phyloP scores from a whole-genome alignment of 805 yeast genomes.

The Saccharomycopsis sp. region DNA sequence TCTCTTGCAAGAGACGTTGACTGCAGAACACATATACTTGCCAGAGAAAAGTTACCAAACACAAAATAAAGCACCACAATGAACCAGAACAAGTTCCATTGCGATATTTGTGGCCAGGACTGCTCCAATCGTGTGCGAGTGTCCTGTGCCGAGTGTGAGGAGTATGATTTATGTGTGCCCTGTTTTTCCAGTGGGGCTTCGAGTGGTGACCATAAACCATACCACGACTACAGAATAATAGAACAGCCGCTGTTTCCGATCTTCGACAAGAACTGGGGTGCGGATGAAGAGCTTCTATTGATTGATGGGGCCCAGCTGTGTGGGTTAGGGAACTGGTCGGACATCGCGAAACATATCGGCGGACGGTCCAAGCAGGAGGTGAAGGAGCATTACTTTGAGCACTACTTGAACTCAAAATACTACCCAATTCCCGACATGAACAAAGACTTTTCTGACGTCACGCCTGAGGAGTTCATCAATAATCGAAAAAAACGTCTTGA shows the following conservation, averaged over 20 bases:
- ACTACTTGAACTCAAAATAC: conserved; percentile 59
- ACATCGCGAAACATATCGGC: conserved; percentile 93
- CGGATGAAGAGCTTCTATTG: conserved; percentile 87
- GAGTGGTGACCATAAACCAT: conserved; percentile 85
- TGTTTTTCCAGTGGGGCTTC: conserved; percentile 83
- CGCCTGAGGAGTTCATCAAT: conserved; percentile 63
- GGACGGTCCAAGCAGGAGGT: conserved; percentile 90
- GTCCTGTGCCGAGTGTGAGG: conserved; percentile 86
- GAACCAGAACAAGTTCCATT: conserved; percentile 53
- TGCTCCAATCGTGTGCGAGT: conserved; percentile 89
- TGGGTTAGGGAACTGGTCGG: conserved; percentile 98
- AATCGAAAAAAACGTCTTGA: conserved; percentile 69
- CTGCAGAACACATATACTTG: no score
- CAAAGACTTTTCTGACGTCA: conserved; percentile 51
- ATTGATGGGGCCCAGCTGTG: conserved; percentile 87
- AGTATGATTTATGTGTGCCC: conserved; percentile 96
- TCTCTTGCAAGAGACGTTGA: no score
- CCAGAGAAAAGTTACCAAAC: no score
- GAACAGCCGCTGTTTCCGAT: conserved; percentile 96
- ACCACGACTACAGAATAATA: conserved; percentile 84
- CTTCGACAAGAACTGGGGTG: conserved; percentile 90
- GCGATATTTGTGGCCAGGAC: conserved; percentile 96
- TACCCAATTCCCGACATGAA: conserved; percentile 90
- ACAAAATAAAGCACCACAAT: conserved; percentile 3
- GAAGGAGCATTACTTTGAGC: conserved; percentile 66